Percentiles rank a stretch among this genome's conserved stretches.
Evolutionary conservation across 768 basidiomycete genomes (phyloP).

Genomic region (Gloeostereum incarnatum): DNA sequence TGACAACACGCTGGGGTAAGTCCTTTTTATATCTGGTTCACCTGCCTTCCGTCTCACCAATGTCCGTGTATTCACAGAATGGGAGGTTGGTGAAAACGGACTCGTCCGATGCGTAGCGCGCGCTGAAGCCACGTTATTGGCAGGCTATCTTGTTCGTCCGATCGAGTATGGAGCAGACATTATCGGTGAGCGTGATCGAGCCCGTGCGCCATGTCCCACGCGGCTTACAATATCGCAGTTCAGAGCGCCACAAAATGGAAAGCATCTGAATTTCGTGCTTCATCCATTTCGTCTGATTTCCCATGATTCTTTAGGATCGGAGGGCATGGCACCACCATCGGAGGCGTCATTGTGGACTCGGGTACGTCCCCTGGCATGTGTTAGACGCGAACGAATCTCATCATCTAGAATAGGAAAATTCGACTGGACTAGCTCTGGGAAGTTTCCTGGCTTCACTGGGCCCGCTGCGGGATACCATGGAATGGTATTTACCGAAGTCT

Average conservation of each 20-base stretch:
- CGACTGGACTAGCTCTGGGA: slow-evolving; percentile 59
- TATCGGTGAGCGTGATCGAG: slow-evolving; percentile 44
- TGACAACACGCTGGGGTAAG: slow-evolving; percentile 67
- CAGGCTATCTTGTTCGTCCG: slow-evolving; percentile 57
- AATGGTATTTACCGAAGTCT: slow-evolving; percentile 53
- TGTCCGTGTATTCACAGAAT: too few relatives aligned
- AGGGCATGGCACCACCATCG: slow-evolving; percentile 74
- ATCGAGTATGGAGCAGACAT: slow-evolving; percentile 75
- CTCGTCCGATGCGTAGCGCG: too few relatives aligned
- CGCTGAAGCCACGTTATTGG: too few relatives aligned
- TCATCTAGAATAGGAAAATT: slow-evolving; percentile 53
- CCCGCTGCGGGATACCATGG: slow-evolving; percentile 76
- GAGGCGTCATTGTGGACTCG: slow-evolving; percentile 64
- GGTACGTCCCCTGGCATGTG: slow-evolving; percentile 25
- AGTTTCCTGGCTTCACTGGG: slow-evolving; percentile 67
- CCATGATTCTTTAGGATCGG: too few relatives aligned
- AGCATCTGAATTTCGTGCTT: not conserved
- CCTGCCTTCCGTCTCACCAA: not conserved
- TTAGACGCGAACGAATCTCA: slow-evolving; percentile 7
- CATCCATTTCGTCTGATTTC: too few relatives aligned
- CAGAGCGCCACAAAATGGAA: slow-evolving; percentile 84
- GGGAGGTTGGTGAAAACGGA: too few relatives aligned
- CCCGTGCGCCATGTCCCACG: not conserved
- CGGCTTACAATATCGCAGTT: slow-evolving; percentile 23
- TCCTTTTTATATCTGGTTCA: not conserved